phyloP scores from a whole-genome alignment of 345 rosid species.

The Brassica carinata region DNA sequence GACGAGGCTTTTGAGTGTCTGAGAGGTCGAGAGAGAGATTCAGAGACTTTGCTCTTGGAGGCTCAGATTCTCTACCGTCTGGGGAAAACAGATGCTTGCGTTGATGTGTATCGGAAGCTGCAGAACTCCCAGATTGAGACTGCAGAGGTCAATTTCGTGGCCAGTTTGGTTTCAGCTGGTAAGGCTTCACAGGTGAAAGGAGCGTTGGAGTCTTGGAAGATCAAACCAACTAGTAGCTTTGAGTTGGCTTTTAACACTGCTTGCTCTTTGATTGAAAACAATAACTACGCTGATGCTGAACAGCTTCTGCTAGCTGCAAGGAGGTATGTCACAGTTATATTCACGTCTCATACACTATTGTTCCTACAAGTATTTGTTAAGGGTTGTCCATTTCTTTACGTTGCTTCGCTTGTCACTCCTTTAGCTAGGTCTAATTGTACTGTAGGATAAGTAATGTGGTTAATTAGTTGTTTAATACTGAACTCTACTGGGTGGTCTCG shows the following conservation, averaged over 20 bases:
- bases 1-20: slow-evolving; percentile 68
- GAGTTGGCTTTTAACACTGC: slow-evolving; percentile 89
- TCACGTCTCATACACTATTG: too few relatives aligned
- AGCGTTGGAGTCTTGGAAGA: slow-evolving; percentile 61
- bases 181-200: slow-evolving; percentile 73
- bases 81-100: slow-evolving; percentile 73
- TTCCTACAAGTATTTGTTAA: too few relatives aligned
- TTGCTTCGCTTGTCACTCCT: not conserved
- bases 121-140: slow-evolving; percentile 59
- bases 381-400: too few relatives aligned
- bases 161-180: slow-evolving; percentile 76
- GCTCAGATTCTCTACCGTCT: slow-evolving; percentile 83
- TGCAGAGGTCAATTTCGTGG: slow-evolving; percentile 69
- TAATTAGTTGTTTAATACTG: not conserved
- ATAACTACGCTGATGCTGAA: slow-evolving; percentile 73
- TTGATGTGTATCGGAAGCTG: slow-evolving; percentile 65
- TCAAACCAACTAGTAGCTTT: slow-evolving; percentile 72
- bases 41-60: slow-evolving; percentile 68
- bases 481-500: not conserved
- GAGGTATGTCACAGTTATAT: slow-evolving; percentile 52
- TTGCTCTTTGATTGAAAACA: slow-evolving; percentile 77
- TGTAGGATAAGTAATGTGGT: not conserved
- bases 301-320: slow-evolving; percentile 76
- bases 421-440: slow-evolving; percentile 2
- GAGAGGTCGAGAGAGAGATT: slow-evolving; percentile 54